Percentiles rank a stretch among this genome's conserved stretches.
phyloP scores from a whole-genome alignment of 1,139 yeast species.

The Kazachstania sp. region DNA sequence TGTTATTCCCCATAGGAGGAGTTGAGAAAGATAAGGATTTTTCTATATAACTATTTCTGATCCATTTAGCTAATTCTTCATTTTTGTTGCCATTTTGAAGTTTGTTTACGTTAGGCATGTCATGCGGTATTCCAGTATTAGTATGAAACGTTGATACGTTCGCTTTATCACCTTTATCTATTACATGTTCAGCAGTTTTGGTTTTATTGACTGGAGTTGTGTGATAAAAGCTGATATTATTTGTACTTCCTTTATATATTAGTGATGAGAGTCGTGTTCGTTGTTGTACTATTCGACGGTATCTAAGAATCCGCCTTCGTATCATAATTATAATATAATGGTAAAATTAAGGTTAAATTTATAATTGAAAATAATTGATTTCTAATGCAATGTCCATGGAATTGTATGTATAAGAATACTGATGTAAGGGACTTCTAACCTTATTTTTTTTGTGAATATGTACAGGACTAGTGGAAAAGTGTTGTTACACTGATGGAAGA shows the following conservation, averaged over 20 bases:
- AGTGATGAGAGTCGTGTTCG: background rate
- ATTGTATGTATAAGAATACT: background rate
- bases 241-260: background rate
- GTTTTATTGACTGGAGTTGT: background rate
- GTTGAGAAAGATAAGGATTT: background rate
- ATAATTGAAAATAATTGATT: background rate
- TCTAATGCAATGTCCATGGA: background rate
- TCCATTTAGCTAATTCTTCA: constrained; percentile 7
- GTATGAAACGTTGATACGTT: background rate
- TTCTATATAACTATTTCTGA: constrained; percentile 5
- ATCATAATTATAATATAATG: constrained; percentile 1
- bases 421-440: background rate
- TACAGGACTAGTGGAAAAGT: background rate
- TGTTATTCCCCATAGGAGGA: background rate
- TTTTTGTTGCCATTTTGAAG: constrained; percentile 1
- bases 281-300: background rate
- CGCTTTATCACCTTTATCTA: background rate
- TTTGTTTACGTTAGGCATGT: background rate
- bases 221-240: background rate
- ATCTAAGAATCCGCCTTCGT: constrained; percentile 3
- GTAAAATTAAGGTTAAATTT: background rate
- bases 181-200: background rate
- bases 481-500: background rate
- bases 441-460: background rate
- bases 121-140: background rate